Percentiles rank a stretch among this genome's conserved stretches.
These are phyloP conservation scores for Liriodendron chinense DNA, from an alignment of 164 flowering plant species.

Conservation along the genomic window DNA sequence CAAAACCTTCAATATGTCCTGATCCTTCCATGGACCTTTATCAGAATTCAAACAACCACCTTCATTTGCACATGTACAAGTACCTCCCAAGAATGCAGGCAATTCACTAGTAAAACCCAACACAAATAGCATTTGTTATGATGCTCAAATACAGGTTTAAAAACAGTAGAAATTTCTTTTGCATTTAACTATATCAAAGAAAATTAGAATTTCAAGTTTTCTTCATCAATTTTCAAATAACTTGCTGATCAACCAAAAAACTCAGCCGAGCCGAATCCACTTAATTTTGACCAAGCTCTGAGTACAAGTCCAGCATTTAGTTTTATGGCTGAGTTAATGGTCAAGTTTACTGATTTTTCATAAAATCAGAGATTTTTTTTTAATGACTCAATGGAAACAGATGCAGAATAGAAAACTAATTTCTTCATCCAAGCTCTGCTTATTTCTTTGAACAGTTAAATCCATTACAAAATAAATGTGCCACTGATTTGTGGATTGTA, in stretches of 20 bases:
- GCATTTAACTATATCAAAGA: neutral
- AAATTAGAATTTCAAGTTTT: neutral
- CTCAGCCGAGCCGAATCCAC: neutral
- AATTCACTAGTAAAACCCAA: slow-evolving; percentile 49
- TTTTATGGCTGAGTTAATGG: neutral
- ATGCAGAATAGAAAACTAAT: neutral
- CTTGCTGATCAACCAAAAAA: neutral
- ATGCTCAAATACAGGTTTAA: neutral
- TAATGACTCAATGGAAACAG: neutral
- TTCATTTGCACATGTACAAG: slow-evolving; percentile 34
- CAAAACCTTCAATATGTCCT: slow-evolving; percentile 33
- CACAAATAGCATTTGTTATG: neutral
- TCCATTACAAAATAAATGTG: neutral
- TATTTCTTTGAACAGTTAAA: neutral
- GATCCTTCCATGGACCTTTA: slow-evolving; percentile 46
- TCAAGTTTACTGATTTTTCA: neutral
- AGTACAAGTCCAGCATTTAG: neutral
- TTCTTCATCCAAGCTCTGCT: neutral
- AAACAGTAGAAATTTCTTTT: neutral
- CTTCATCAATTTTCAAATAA: neutral
- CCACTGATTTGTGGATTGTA: neutral
- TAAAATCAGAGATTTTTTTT: neutral
- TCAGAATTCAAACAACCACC: slow-evolving; percentile 42
- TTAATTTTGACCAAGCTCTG: neutral
- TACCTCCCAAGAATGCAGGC: slow-evolving; percentile 52